These are phyloP conservation scores for Chionographis japonica DNA, from an alignment of 106 monocot genomes.

Conservation along the genomic window DNA sequence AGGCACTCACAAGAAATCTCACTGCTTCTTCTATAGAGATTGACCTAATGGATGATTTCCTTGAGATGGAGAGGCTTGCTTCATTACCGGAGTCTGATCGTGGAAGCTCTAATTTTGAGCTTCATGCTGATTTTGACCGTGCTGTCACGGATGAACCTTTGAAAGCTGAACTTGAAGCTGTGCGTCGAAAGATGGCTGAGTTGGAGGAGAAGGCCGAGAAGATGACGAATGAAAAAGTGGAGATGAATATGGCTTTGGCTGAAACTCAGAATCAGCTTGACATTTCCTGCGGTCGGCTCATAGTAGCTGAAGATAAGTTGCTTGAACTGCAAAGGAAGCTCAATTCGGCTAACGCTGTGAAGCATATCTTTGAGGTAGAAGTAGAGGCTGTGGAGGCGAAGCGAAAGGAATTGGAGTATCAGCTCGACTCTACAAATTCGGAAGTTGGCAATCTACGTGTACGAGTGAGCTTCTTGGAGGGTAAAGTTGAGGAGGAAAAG, in stretches of 20 bases:
- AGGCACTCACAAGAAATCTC: background rate
- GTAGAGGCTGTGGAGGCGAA: conserved; percentile 18
- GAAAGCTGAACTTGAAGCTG: conserved; percentile 4
- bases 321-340: conserved; percentile 20
- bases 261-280: conserved; percentile 16
- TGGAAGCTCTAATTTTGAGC: conserved; percentile 2
- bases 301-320: conserved; percentile 10
- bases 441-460: conserved; percentile 4
- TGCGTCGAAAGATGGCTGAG: conserved; percentile 1
- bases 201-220: conserved; percentile 28
- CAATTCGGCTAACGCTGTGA: conserved; percentile 1
- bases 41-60: conserved; percentile 41
- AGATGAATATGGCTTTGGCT: conserved; percentile 15
- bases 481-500: conserved; percentile 20
- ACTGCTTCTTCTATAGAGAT: conserved; percentile 15
- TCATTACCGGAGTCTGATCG: conserved; percentile 7
- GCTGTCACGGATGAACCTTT: background rate
- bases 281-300: background rate
- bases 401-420: conserved; percentile 35
- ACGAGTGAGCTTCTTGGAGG: conserved; percentile 6
- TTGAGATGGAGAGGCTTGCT: conserved; percentile 45
- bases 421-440: conserved; percentile 27
- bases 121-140: background rate
- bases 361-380: conserved; percentile 5
- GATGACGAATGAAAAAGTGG: conserved; percentile 20